phyloP scores from a whole-genome alignment of 1,284 basidiomycete species.

The Phellopilus nigrolimitatus region DNA sequence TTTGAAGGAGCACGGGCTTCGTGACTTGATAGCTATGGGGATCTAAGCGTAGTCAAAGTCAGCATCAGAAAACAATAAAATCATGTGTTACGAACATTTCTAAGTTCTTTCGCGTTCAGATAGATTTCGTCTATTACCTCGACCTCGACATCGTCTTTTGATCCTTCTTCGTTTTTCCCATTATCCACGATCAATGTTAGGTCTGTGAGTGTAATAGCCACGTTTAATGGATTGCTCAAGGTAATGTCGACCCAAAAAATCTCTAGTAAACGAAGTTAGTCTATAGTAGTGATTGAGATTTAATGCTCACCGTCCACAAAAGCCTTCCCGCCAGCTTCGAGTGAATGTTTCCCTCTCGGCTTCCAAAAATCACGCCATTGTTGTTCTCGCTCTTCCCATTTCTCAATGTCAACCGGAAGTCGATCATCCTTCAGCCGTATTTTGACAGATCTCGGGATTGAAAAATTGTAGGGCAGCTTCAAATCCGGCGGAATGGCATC shows the following conservation, averaged over 20 bases:
- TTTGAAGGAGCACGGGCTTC: constrained; percentile 44
- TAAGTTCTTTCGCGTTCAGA: constrained; percentile 53
- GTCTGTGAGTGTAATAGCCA: constrained; percentile 61
- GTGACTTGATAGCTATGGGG: constrained; percentile 54
- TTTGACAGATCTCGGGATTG: constrained; percentile 45
- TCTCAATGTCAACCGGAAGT: constrained; percentile 36
- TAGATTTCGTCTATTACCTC: constrained; percentile 55
- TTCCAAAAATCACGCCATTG: constrained; percentile 61
- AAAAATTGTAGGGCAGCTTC: constrained; percentile 57
- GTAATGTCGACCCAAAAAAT: constrained; percentile 70
- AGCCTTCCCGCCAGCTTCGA: constrained; percentile 53
- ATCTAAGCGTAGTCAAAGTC: constrained; percentile 38
- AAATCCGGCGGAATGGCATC: constrained; percentile 38
- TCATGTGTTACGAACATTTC: constrained; percentile 41
- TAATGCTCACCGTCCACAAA: constrained; percentile 50
- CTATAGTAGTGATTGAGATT: neutral
- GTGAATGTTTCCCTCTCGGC: constrained; percentile 43
- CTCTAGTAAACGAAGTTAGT: constrained; percentile 44
- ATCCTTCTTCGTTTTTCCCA: constrained; percentile 27
- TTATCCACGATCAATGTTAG: constrained; percentile 49
- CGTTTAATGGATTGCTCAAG: constrained; percentile 63
- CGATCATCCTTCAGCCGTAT: constrained; percentile 50
- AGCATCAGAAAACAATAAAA: constrained; percentile 8
- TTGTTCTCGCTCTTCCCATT: constrained; percentile 61
- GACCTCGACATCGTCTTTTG: constrained; percentile 44